Base-by-base conservation (phyloP, 2,329 filamentous ascomycete genomes). In the Alternaria solani region DNA sequence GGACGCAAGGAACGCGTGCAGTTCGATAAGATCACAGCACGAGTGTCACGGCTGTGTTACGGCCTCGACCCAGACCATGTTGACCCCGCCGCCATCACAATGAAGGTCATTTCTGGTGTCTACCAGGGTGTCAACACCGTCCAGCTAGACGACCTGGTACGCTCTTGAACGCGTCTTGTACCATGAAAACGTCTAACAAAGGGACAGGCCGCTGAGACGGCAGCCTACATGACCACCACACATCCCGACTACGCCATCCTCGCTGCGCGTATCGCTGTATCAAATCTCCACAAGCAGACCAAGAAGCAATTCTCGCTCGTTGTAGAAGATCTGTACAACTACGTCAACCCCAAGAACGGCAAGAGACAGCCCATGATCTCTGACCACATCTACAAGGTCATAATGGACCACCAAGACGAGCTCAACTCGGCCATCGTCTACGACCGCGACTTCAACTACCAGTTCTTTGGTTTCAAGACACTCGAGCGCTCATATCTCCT, bases 241-340 rank as follows among this genome's bases (percentile, higher is more conserved):
- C 95, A 99, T 81, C 95, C 95, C 75, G 95, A 99, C 84, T 99
- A 99, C 80, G 95, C 95, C 79, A 96, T 98, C 78, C 93, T 99
- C 61, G 95, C 95, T 67, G 95, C 95, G 69, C 94, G 95, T 83
- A 98, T 99, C 78, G 95, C 95, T 71, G 95, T 99, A 56, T 99
- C 95, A 76, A 99, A 99, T 84, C 91, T 99, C 61, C 95, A 99
- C 89, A 99, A 99, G 85, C 95, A 99, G 87, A 99, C 95, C 67
- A 98, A 98, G 88, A 99, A 99, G 87, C 94, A 98, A 79, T 99
- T 96, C 85, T 98, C 95, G n/a, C 86, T 92, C 51, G 95, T 99
- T 61, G 87, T 99, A 72, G 90, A 88, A 73, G 95, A 99, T 75
- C 88, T 99, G 42, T 97, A 94, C 83, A 87, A 95, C 84, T 99